Conservation (phyloP, 257 asterid species). For the Apocynum venetum region DNA sequence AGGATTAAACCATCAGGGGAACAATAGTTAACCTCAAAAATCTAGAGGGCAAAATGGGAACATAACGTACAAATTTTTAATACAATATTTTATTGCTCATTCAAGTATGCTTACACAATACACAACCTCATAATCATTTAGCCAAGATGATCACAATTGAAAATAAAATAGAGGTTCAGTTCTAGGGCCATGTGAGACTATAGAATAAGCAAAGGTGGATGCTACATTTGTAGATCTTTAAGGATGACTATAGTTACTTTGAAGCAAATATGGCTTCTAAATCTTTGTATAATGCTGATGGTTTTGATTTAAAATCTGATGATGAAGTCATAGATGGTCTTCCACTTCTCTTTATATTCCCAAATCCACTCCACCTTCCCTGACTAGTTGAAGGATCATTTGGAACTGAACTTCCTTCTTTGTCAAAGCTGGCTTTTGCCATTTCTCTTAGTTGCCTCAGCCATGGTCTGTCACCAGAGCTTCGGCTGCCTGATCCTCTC, state of each 20-base stretch:
- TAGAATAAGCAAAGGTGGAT: not conserved
- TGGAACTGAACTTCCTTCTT: slow-evolving; percentile 37
- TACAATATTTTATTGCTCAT: too few species aligned
- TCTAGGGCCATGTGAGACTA: not conserved
- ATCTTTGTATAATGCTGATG: slow-evolving; percentile 64
- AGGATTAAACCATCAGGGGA: too few species aligned
- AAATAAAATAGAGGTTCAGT: too few species aligned
- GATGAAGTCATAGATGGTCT: slow-evolving; percentile 66
- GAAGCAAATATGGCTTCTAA: slow-evolving; percentile 79
- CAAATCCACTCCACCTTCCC: slow-evolving; percentile 54
- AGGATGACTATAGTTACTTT: slow-evolving; percentile 28
- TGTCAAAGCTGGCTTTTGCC: slow-evolving; percentile 69
- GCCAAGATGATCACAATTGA: too few species aligned
- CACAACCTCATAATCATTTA: too few species aligned
- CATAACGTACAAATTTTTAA: too few species aligned
- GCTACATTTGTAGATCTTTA: slow-evolving; percentile 21
- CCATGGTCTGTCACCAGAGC: slow-evolving; percentile 73
- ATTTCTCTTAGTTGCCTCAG: slow-evolving; percentile 63
- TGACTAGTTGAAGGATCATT: slow-evolving; percentile 69
- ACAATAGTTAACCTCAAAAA: too few species aligned
- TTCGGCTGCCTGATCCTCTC: slow-evolving; percentile 47
- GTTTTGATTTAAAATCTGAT: slow-evolving; percentile 52
- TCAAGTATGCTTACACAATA: too few species aligned
- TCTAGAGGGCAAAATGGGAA: too few species aligned
- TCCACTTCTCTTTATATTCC: slow-evolving; percentile 62